Evolutionary conservation across 1,284 basidiomycete species (phyloP), one percentile per base, ranked within the genome.

Genomic region (Puccinia novopanici): DNA sequence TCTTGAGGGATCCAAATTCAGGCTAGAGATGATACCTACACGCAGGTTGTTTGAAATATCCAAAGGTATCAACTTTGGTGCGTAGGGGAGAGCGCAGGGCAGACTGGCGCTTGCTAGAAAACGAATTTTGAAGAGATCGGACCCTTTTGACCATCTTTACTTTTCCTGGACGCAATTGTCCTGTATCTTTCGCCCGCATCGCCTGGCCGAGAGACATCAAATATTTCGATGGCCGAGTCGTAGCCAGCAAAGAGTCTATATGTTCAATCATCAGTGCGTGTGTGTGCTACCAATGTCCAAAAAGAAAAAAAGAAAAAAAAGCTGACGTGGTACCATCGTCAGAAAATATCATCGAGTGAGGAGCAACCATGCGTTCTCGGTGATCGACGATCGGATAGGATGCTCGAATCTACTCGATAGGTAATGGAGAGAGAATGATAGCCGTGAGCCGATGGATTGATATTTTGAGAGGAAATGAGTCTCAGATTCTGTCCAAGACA

Each of bases 341-440:
- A 83, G 93, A 92, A 86, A 96, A 96, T 0, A 91, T 88, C 81
- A 97, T 87, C 83, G 90, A 90, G 81, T 94, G 91, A 0, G 95
- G 93, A 0, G 93, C 93, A 68, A 96, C 88, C 81, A 93, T 90
- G 48, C 94, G 89, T 86, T 97, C 95, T 22, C 91, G 88, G 83
- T 98, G 94, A 85, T 97, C 94, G 22, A 97, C 89, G 55, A 97
- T 95, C 55, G 88, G 89, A 85, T 98, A 97, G 0, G 92, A 93
- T 0, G 94, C 94, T n/a, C 94, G 89, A 17, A 92, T 88, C 93
- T 94, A 81, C 2, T 27, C 24, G 24, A 57, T 45, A 45, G 8
- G 13, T 3, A 71, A 27, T 30, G 65, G 52, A 45, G 30, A 55
- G n/a, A n/a, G n/a, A n/a, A 77, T 68, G 50, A n/a, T 19, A 52